Percentiles rank a stretch among this genome's conserved stretches.
These are phyloP conservation scores for Trametes sanguinea DNA, from an alignment of 768 basidiomycete species.

Conservation along the genomic window DNA sequence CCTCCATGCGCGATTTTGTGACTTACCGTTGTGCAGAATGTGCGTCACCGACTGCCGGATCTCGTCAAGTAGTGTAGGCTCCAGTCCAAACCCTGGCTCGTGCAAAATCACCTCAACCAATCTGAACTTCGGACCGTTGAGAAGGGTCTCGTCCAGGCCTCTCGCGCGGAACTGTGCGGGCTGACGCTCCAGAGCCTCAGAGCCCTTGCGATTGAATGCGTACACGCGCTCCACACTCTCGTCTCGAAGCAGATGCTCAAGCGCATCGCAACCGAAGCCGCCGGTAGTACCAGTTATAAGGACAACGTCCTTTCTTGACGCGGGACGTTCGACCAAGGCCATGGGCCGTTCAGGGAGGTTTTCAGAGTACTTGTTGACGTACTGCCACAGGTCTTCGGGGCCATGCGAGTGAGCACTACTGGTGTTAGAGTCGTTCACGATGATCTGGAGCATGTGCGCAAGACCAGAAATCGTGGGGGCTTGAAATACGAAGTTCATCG, in stretches of 20 bases:
- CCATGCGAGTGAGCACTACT: conserved; percentile 9
- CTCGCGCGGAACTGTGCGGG: conserved; percentile 30
- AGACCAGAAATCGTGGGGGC: conserved; percentile 42
- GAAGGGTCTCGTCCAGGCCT: conserved; percentile 34
- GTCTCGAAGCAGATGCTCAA: conserved; percentile 25
- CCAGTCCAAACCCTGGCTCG: conserved; percentile 31
- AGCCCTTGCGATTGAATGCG: conserved; percentile 29
- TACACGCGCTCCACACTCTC: conserved; percentile 25
- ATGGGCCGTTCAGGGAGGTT: conserved; percentile 19
- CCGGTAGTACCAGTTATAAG: conserved; percentile 38
- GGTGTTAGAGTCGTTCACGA: conserved; percentile 25
- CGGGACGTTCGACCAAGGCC: conserved; percentile 6
- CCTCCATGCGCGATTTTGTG: background rate
- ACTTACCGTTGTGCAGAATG: conserved; percentile 42
- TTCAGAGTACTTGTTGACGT: conserved; percentile 43
- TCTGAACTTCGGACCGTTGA: conserved; percentile 34
- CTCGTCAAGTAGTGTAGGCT: conserved; percentile 30
- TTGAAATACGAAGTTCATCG: conserved; percentile 38
- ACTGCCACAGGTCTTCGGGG: conserved; percentile 23
- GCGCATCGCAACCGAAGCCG: conserved; percentile 30
- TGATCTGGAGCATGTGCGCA: conserved; percentile 6
- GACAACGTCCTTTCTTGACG: conserved; percentile 23
- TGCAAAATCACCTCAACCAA: conserved; percentile 37
- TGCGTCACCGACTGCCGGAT: conserved; percentile 36
- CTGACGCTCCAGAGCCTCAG: conserved; percentile 31